Evolutionary conservation across 192 early-diverging fungal species (phyloP), one percentile per base, ranked within the genome.

Genomic region (Martensiomyces pterosporus): DNA sequence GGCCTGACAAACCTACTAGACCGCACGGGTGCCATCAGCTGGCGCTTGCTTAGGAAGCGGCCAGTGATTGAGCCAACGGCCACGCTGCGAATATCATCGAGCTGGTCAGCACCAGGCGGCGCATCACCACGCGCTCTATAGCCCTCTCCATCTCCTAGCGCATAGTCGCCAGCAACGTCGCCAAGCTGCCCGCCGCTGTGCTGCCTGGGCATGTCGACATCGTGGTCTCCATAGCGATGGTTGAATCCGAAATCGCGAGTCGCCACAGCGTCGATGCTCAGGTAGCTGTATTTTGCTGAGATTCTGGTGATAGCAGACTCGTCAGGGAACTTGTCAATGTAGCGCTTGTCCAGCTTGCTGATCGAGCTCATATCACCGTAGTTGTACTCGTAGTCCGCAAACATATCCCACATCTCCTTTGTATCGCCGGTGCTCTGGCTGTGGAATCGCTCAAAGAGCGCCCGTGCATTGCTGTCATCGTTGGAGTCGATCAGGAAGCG

Each of bases 361-460:
- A 93, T 78, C 34, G 81, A 79, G 0, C 75, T 47, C 47, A 93
- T 64, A 65, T 98, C 92, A 9, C 93, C 92, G 66, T 89, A 92
- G 44, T 86, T 81, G 67, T 80, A 86, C 57, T 94, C 92, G 59
- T 92, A 91, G 21, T 86, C 81, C 7, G 88, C 74, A 50, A 90
- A 87, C 60, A 82, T 85, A 32, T 73, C 56, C 94, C 94, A 98
- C 9, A 98, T 76, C 9, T 80, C 79, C 10, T 62, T 71, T 12
- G 90, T 77, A 24, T 87, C 82, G 8, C 82, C 65, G 14, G 85
- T 78, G 44, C 87, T 67, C 2, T 78, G 72, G 29, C 82, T 67
- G 21, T 95, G 71, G n/a, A 91, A 84, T 25, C 91, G 77, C 63
- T 98, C 93, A 76, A 95, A 95, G 51, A 94, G 47, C 1, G 94